A percentile compares a stretch with the other conserved stretches of the same genome.
These are phyloP conservation scores for Nannochloropsis oceanica DNA, from an alignment of 108 stramenopile species.

Conservation along the genomic window DNA sequence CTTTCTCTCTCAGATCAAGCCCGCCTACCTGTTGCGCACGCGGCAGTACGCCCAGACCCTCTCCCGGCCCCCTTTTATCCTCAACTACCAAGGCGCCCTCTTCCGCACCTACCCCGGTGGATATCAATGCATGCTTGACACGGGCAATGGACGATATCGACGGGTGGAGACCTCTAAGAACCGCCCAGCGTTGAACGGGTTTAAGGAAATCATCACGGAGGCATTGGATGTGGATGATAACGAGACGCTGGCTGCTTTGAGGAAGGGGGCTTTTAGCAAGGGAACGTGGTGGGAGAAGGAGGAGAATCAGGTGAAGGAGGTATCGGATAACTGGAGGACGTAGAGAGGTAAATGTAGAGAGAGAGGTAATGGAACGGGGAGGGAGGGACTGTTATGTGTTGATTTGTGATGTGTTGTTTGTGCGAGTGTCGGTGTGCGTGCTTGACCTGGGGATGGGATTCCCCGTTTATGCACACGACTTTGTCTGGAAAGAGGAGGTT, in stretches of 20 bases:
- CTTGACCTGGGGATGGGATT: too few relatives aligned
- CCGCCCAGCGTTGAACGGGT: conserved; percentile 63
- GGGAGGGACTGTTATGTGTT: not conserved
- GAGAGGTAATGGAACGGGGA: not conserved
- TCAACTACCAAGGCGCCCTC: conserved; percentile 81
- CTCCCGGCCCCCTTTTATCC: conserved; percentile 61
- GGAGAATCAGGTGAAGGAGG: not conserved
- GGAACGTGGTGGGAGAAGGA: conserved; percentile 17
- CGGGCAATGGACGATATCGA: conserved; percentile 60
- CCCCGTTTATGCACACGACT: too few relatives aligned
- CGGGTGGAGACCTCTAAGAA: conserved; percentile 48
- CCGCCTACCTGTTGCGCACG: conserved; percentile 78
- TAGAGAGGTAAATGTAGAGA: not conserved
- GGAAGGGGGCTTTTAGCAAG: conserved; percentile 14
- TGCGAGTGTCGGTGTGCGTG: too few relatives aligned
- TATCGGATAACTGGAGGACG: conserved; percentile 15
- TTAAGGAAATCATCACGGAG: conserved; percentile 75
- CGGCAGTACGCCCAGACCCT: conserved; percentile 54
- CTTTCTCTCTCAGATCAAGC: conserved; percentile 64
- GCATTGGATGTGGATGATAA: conserved; percentile 45
- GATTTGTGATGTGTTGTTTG: too few relatives aligned
- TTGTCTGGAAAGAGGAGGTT: not conserved
- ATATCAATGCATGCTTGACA: conserved; percentile 76
- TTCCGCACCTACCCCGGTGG: conserved; percentile 81
- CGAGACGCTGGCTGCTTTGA: conserved; percentile 3